Base-by-base conservation (phyloP, 805 yeast species). In the Kregervanrija pseudodelftensis region DNA sequence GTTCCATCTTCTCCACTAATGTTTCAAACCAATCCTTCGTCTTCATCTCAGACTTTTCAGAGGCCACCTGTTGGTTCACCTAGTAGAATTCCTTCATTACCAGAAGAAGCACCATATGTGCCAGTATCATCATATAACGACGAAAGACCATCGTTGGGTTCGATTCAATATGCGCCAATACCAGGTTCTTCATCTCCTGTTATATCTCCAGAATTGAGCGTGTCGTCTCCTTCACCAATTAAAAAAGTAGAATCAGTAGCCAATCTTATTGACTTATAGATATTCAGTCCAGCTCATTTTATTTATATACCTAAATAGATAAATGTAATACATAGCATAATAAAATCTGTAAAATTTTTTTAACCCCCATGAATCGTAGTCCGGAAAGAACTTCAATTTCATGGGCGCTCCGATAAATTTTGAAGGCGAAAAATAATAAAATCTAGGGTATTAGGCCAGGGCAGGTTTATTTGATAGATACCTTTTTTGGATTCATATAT, bases 221-320 rank as follows among this genome's bases (percentile, higher is more conserved):
- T 9, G 13, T 2, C 5, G 8, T 40, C 47, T 32, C 35, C 39
- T 11, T 34, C 40, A 1, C 33, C 33, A 31, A 11, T 15, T 3
- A 37, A 37, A 33, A 39, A 45, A 17, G 51, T 43, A 28, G 47
- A 47, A 11, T 42, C 38, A 12, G 40, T 48, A 11, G 49, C 43
- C 3, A 48, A 48, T 15, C 43, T 48, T 13, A 48, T 48, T 14
- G 51, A 48, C 16, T 43, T 48, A 17, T 48, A 37, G 31, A 2
- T 30, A 22, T 33, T 17, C 28, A 22, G 7, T 22, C 8, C 28
- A 22, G 28, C 28, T 22, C 28, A 22, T 22, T 22, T 22, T 22
- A 22, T 22, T 4, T 22, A 22, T 22, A 22, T 22, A 22, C 28
- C 8, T 22, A 22, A 5, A 22, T 22, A 22, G 28, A 22, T 22